Conservation (phyloP, 768 basidiomycete species). For the Tricholoma matsutake region DNA sequence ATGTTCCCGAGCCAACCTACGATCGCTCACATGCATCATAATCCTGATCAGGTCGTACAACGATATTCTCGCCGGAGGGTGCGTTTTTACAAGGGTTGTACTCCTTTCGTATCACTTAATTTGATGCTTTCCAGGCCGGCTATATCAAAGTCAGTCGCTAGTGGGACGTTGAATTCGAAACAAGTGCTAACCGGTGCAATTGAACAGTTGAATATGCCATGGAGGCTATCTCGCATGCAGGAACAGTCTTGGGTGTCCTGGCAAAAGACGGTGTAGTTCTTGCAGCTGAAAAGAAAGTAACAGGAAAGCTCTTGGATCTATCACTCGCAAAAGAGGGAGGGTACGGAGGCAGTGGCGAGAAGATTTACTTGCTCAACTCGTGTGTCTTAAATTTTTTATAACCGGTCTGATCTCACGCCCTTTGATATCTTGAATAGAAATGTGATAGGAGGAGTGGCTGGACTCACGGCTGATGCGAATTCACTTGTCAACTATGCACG, state of each 20-base stretch:
- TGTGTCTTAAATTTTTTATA: constrained; percentile 33
- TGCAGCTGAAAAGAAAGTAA: constrained; percentile 97
- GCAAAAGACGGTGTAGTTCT: constrained; percentile 90
- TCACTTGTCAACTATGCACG: constrained; percentile 95
- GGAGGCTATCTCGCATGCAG: constrained; percentile 97
- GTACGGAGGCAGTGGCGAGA: constrained; percentile 96
- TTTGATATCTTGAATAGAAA: constrained; percentile 52
- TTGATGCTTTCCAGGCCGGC: constrained; percentile 61
- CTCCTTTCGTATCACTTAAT: constrained; percentile 7
- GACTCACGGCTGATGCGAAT: constrained; percentile 95
- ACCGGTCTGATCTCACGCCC: background rate
- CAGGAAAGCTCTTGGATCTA: constrained; percentile 94
- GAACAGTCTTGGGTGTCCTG: constrained; percentile 89
- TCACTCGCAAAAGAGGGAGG: constrained; percentile 82
- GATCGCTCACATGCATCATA: constrained; percentile 18
- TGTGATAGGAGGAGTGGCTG: constrained; percentile 93
- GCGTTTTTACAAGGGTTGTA: constrained; percentile 17
- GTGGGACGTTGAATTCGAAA: background rate
- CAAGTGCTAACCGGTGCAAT: constrained; percentile 1
- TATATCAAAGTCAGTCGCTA: constrained; percentile 84
- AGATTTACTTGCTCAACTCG: constrained; percentile 95
- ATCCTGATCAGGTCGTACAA: constrained; percentile 71
- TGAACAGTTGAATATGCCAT: constrained; percentile 98
- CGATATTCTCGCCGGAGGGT: constrained; percentile 99
- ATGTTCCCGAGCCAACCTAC: constrained; percentile 1